Conservation (phyloP, 73 alveolate genomes). For the Paramecium primaurelia region DNA sequence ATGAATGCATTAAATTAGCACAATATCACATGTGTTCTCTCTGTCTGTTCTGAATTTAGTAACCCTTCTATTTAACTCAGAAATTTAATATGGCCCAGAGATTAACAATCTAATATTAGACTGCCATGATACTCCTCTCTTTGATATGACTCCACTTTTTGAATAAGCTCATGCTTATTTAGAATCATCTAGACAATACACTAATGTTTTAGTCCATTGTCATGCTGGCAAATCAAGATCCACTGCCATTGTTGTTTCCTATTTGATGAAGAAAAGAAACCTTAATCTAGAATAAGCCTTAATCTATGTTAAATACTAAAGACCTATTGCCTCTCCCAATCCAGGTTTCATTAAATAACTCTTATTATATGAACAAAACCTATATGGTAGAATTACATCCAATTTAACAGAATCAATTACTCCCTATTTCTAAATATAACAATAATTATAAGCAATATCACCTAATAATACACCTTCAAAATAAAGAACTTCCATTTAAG, state of each 20-base stretch:
- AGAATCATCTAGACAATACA: neutral
- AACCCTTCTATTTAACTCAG: neutral
- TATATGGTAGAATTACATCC: neutral
- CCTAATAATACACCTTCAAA: neutral
- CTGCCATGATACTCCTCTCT: neutral
- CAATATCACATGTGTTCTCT: neutral
- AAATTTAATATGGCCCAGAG: neutral
- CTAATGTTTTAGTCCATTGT: constrained; percentile 19
- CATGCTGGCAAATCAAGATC: constrained; percentile 35
- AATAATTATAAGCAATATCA: neutral
- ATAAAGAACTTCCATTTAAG: neutral
- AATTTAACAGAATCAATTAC: neutral
- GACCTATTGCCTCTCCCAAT: neutral
- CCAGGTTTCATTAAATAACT: constrained; percentile 1
- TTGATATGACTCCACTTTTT: neutral
- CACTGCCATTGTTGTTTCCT: neutral
- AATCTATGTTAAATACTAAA: neutral
- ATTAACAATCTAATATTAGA: neutral
- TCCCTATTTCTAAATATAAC: neutral
- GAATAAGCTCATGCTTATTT: neutral
- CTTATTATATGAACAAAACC: neutral
- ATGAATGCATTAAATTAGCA: neutral
- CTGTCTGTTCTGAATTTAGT: constrained; percentile 10
- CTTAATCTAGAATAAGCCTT: constrained; percentile 13
- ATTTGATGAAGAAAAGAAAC: constrained; percentile 21